Evolutionary conservation across 2,329 filamentous ascomycete species (phyloP), one percentile per base, ranked within the genome.

Genomic region (Ascochyta lentis): DNA sequence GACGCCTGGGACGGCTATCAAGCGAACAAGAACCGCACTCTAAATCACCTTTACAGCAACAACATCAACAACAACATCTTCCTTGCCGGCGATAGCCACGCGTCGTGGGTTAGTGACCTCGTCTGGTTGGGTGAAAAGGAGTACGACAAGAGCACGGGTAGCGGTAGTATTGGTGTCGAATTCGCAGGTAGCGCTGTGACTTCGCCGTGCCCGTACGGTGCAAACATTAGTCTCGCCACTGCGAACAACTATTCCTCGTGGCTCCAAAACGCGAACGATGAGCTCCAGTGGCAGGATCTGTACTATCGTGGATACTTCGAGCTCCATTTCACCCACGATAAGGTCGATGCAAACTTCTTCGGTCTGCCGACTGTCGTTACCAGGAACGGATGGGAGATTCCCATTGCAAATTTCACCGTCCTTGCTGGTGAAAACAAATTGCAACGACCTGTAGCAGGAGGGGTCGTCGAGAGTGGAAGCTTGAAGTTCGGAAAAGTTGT

Each of bases 301-400:
- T 91, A 89, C 71, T 92, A 91, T 72, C 81, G 89, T 16, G 89
- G 89, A 1, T 92, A 92, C 76, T 91, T 86, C 63, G 83, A 89
- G 67, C 77, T 91, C 37, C 80, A 83, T 43, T 77, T 90, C 50
- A 65, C 61, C 6, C 61, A 61, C 22, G 79, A 87, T 10, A 76
- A 82, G 40, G 79, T 89, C 2, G 78, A 83, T n/a, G 88, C 88
- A 0, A 79, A 80, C 12, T 92, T 83, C 75, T 92, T 86, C 63
- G 89, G 86, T 37, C 67, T 83, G 67, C 87, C 87, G 0, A 86
- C 82, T 1, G 79, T 89, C 5, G 76, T 83, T 23, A 81, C 76
- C 4, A 79, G 85, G 39, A 90, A 89, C 64, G 77, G 81, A 0
- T 84, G 84, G 70, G 89, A 91, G 68, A 81, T 91, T 39, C 80